Conservation (phyloP, 441 rosid genomes). For the Bocquillonia castaneifolia region DNA sequence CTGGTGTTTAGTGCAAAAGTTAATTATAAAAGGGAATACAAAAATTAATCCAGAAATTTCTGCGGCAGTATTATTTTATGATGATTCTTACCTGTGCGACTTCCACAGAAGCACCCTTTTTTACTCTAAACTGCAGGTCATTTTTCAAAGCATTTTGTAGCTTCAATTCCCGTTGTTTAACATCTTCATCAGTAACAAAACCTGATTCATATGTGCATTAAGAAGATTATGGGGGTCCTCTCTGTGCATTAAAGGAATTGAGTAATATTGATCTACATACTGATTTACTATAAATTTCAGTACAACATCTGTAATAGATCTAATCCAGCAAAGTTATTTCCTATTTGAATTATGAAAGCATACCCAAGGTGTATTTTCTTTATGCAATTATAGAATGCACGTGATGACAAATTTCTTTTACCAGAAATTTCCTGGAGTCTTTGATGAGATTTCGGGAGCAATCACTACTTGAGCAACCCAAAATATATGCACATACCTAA, state of each 20-base stretch:
- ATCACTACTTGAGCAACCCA: background rate
- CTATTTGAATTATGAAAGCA: background rate
- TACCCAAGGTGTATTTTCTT: background rate
- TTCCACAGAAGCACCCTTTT: constrained; percentile 63
- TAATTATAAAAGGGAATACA: background rate
- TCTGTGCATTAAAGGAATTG: background rate
- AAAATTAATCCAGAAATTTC: background rate
- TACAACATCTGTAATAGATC: background rate
- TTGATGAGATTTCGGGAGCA: background rate
- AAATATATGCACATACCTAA: background rate
- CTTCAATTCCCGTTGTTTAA: constrained; percentile 52
- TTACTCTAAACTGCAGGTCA: constrained; percentile 53
- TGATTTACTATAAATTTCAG: background rate
- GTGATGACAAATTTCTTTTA: background rate
- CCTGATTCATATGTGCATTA: constrained; percentile 43
- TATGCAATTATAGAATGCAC: background rate
- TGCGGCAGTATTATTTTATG: background rate
- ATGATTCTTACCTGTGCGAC: constrained; percentile 71
- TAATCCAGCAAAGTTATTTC: background rate
- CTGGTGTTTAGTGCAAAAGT: background rate
- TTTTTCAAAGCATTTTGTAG: constrained; percentile 46
- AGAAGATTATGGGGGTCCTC: constrained; percentile 10
- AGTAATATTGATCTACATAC: background rate
- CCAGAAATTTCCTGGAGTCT: background rate
- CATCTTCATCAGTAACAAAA: constrained; percentile 75